phyloP scores from a whole-genome alignment of 805 yeast species.

The Metschnikowia reukaufii region DNA sequence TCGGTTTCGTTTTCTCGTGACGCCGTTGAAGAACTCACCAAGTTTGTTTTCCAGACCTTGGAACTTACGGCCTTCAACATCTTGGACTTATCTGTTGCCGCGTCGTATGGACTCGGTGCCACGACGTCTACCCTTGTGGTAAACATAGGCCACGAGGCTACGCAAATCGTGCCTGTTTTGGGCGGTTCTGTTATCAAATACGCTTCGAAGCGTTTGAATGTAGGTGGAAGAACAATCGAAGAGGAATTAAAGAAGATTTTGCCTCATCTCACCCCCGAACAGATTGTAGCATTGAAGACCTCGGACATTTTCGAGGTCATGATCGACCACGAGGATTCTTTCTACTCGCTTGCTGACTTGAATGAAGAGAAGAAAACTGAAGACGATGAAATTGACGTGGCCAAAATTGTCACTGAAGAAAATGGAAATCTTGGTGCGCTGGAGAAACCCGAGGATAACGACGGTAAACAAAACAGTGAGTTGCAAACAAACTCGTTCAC shows the following conservation, averaged over 20 bases:
- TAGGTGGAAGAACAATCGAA: conserved; percentile 73
- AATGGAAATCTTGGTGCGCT: conserved; percentile 33
- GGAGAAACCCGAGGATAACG: conserved; percentile 33
- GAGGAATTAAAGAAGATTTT: conserved; percentile 49
- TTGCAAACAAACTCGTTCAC: conserved; percentile 69
- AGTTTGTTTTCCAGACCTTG: conserved; percentile 70
- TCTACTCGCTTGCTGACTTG: conserved; percentile 57
- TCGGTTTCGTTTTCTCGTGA: conserved; percentile 63
- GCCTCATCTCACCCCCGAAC: conserved; percentile 55
- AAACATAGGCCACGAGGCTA: conserved; percentile 74
- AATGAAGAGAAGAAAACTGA: conserved; percentile 27
- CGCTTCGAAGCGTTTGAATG: conserved; percentile 47
- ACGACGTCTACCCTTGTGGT: conserved; percentile 68
- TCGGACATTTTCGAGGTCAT: conserved; percentile 80
- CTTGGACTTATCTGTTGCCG: conserved; percentile 64
- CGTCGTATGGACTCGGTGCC: conserved; percentile 71
- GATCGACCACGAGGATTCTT: conserved; percentile 64
- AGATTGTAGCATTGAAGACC: conserved; percentile 71
- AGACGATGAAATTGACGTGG: conserved; percentile 82
- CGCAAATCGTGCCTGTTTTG: conserved; percentile 78
- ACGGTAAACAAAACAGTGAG: conserved; percentile 59
- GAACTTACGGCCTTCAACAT: conserved; percentile 72
- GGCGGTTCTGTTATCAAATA: conserved; percentile 64
- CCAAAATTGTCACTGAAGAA: conserved; percentile 81
- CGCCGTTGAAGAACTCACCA: conserved; percentile 67